Conservation (phyloP, 495 filamentous ascomycete species). For the Aspergillus asperescens region DNA sequence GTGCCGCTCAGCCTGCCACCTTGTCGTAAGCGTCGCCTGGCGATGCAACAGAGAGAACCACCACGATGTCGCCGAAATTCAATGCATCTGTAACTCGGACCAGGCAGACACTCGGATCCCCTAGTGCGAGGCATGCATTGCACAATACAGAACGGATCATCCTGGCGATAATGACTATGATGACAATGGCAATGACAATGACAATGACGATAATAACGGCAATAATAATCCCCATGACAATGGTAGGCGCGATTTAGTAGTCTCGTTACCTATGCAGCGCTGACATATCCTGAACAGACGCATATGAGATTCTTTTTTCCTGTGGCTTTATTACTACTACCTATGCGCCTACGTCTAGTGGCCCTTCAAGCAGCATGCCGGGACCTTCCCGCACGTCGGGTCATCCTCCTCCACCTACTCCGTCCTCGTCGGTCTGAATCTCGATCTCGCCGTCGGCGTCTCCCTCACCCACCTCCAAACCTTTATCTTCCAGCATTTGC, state of each 20-base stretch:
- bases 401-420: too few relatives aligned
- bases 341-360: too few relatives aligned
- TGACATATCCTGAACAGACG: constrained; percentile 21
- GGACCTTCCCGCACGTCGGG: too few relatives aligned
- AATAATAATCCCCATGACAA: constrained; percentile 20
- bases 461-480: too few relatives aligned
- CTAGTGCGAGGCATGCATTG: constrained; percentile 36
- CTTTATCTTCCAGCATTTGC: too few relatives aligned
- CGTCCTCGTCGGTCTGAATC: too few relatives aligned
- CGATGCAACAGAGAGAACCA: constrained; percentile 28
- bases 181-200: constrained; percentile 15
- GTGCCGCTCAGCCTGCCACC: constrained; percentile 29
- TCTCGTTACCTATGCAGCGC: neutral
- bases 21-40: constrained; percentile 24
- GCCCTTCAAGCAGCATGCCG: too few relatives aligned
- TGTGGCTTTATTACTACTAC: constrained; percentile 30
- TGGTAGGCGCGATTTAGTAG: constrained; percentile 14
- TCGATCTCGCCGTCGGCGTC: too few relatives aligned
- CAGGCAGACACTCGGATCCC: constrained; percentile 25
- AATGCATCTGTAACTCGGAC: constrained; percentile 33
- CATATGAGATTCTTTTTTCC: constrained; percentile 31
- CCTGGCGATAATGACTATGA: constrained; percentile 12
- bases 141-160: constrained; percentile 21
- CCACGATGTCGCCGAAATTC: constrained; percentile 26
- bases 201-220: constrained; percentile 15